Base-by-base conservation (phyloP, 306 rosid genomes). In the Astragalus membranaceus region DNA sequence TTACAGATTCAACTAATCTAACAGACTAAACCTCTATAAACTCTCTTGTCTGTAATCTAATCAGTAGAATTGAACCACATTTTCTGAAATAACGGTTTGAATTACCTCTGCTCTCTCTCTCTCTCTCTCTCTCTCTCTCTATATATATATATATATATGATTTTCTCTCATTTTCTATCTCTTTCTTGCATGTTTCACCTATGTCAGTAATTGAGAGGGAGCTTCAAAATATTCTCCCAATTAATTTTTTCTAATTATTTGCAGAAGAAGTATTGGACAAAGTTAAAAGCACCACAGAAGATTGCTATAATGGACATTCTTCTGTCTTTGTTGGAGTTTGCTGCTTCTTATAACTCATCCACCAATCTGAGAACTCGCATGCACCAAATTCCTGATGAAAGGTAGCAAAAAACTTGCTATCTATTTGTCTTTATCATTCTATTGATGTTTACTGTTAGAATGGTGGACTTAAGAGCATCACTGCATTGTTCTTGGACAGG, bases 211-310 rank as follows among this genome's bases (percentile, higher is more conserved):
- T 35, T 29, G 47, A 16, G 17, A 37, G 62, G 76, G 49, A 43
- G 52, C 12, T 57, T 72, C 64, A n/a, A 47, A 64, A 7, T 10
- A 66, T 66, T 53, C 29, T 55, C 68, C 46, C 59, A 52, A 44
- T 6, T 64, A 67, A 58, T 44, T 62, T 6, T 82, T 71, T 75
- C 64, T 65, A 32, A 47, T 70, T 66, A 42, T 72, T 87, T 87
- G 85, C 91, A 95, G 99, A 95, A 89, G 76, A 95, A 85, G 78
- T 95, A 89, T 81, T 95, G 99, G 99, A 70, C 69, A 80, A 95
- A 80, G 86, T 88, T 95, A 84, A 85, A 69, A 73, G 74, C 86
- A 64, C 63, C 75, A 37, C 96, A 95, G 71, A 91, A 89, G 86
- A 78, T 89, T 74, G 86, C 87, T 72, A 70, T 89, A 54, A 79